Conservation (phyloP, 2,329 filamentous ascomycete species). For the Lachnum nothofagi region DNA sequence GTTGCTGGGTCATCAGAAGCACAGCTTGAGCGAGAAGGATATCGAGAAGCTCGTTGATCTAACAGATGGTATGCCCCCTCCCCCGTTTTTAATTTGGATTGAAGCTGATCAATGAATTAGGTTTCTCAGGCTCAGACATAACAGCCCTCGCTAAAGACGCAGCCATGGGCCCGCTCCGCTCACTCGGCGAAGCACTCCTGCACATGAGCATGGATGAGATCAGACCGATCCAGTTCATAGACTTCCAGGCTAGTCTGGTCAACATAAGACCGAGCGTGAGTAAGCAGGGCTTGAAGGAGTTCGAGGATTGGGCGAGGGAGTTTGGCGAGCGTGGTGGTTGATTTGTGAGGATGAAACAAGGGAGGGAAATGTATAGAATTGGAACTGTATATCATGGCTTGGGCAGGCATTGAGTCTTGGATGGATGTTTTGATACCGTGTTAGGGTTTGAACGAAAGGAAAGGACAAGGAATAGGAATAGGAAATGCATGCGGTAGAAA, state of each 20-base stretch:
- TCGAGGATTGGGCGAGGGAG: slow-evolving; percentile 89
- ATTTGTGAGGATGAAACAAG: not conserved
- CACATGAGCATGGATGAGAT: slow-evolving; percentile 94
- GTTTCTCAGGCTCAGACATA: slow-evolving; percentile 96
- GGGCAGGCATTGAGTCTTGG: not conserved
- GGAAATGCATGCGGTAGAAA: not conserved
- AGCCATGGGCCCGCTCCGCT: slow-evolving; percentile 90
- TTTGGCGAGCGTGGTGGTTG: slow-evolving; percentile 88
- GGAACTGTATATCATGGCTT: not conserved
- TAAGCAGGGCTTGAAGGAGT: slow-evolving; percentile 75
- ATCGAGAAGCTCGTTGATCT: slow-evolving; percentile 68
- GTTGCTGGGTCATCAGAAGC: slow-evolving; percentile 77
- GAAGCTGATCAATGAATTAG: slow-evolving; percentile 41
- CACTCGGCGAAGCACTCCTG: slow-evolving; percentile 81
- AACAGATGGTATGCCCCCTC: slow-evolving; percentile 52
- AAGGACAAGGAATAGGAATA: too few relatives aligned
- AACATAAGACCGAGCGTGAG: slow-evolving; percentile 90
- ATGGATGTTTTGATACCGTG: not conserved
- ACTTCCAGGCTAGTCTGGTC: slow-evolving; percentile 77
- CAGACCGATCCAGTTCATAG: slow-evolving; percentile 71
- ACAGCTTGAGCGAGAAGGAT: slow-evolving; percentile 59
- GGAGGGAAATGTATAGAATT: not conserved
- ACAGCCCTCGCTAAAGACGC: slow-evolving; percentile 95
- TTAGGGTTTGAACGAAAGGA: not conserved
- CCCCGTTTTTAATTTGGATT: not conserved